Conservation (phyloP, 108 stramenopile genomes). For the Nannochloropsis gaditana region DNA sequence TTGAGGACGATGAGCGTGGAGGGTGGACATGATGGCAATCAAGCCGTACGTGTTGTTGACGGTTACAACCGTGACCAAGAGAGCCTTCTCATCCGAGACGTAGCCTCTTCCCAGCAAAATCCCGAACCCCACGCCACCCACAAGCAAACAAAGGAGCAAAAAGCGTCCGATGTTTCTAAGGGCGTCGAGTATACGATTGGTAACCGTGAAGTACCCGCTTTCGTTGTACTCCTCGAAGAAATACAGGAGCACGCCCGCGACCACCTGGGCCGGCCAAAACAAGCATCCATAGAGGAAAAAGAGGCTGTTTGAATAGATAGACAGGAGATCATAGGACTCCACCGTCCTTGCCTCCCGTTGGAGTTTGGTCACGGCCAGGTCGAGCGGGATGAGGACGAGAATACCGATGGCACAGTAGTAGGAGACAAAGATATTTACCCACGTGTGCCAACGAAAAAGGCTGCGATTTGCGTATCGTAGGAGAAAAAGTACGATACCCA, state of each 20-base stretch:
- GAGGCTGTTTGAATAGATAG: not conserved
- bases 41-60: constrained; percentile 20
- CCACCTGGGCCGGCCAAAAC: constrained; percentile 1
- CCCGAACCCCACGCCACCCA: not conserved
- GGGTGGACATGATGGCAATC: not conserved
- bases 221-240: constrained; percentile 12
- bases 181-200: not conserved
- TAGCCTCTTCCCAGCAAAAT: not conserved
- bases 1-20: constrained; percentile 11
- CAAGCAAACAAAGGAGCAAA: not conserved
- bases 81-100: constrained; percentile 17
- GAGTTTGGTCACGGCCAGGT: not conserved
- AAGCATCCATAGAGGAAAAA: not conserved
- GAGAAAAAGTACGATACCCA: not conserved
- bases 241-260: not conserved
- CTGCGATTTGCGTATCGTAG: constrained; percentile 11
- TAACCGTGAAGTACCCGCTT: constrained; percentile 5
- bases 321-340: not conserved
- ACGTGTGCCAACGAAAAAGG: constrained; percentile 9
- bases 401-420: constrained; percentile 18
- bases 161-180: not conserved
- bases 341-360: not conserved
- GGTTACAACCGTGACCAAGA: not conserved
- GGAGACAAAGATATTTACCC: constrained; percentile 25
- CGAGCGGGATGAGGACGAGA: constrained; percentile 2